Evolutionary conservation across 2,329 filamentous ascomycete species (phyloP), one percentile per base, ranked within the genome.

Genomic region (Penicillium verrucosum): DNA sequence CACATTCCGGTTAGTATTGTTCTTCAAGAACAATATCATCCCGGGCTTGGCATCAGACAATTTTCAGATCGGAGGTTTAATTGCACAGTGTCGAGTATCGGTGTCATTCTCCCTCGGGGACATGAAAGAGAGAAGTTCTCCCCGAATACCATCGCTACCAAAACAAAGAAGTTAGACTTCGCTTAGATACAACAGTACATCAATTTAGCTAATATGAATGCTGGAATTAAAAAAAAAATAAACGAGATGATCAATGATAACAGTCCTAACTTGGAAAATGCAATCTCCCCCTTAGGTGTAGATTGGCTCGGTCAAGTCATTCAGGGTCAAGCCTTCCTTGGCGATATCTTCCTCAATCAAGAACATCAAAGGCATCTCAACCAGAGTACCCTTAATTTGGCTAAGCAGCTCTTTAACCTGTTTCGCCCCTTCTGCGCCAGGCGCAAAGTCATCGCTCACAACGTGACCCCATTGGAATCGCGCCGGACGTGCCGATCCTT

Each of bases 281-380:
- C 30, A 50, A 38, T 45, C 7, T 45, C 40, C 38, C 21, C 6
- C 53, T 75, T 66, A 82, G 30, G 89, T 92, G 73, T 92, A 92
- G 37, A 92, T 75, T 67, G 86, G 85, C 67, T 89, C 83, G 1
- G 89, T 92, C 65, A 91, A 73, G 27, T 81, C 80, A 75, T 92
- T 92, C 61, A 92, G 75, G 23, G 82, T 81, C 67, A 96, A 66
- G 0, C 92, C 91, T 65, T 91, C 85, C 80, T 92, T 87, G 4
- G 92, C 93, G 72, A 97, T 87, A 72, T 97, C 92, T 67, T 90
- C 84, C 34, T 92, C 89, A 66, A 88, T 87, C 72, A 96, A 78
- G 78, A 97, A 97, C 63, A 90, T 80, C 65, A 97, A 78, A 29
- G 92, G 91, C 92, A 97, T 97, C 79, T 96, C 90, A 8, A 97